Conservation (phyloP, 2,329 filamentous ascomycete species). For the Talaromyces islandicus region DNA sequence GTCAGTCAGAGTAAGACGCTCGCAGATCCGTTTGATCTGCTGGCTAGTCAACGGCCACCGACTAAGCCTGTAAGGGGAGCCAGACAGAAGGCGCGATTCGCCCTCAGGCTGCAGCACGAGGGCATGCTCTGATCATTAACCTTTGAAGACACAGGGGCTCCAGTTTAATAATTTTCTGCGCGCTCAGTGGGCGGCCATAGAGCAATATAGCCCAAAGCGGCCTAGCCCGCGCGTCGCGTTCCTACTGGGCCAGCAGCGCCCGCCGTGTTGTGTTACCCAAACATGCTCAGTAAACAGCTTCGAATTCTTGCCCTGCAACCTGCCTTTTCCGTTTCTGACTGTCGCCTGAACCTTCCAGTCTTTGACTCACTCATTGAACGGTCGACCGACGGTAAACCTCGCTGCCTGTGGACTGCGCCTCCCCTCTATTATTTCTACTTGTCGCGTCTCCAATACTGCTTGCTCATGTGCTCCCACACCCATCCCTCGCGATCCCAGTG, state of each 20-base stretch:
- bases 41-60: neutral
- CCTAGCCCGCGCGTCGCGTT: slow-evolving; percentile 22
- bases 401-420: neutral
- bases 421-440: neutral
- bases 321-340: neutral
- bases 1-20: neutral
- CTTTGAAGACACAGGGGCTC: too few relatives aligned
- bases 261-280: neutral
- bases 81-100: neutral
- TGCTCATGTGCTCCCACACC: neutral
- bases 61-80: neutral
- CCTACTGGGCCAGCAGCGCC: slow-evolving; percentile 3
- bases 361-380: neutral
- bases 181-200: neutral
- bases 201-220: slow-evolving; percentile 14
- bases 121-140: too few relatives aligned
- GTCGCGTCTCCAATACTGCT: neutral
- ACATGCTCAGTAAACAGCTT: neutral
- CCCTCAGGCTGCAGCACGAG: neutral
- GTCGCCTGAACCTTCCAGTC: neutral
- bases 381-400: neutral
- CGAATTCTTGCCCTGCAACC: neutral
- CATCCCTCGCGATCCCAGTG: slow-evolving; percentile 17
- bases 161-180: neutral
- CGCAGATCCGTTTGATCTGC: neutral